phyloP scores from a whole-genome alignment of 805 yeast species.

The Wickerhamomyces xylosicus region DNA sequence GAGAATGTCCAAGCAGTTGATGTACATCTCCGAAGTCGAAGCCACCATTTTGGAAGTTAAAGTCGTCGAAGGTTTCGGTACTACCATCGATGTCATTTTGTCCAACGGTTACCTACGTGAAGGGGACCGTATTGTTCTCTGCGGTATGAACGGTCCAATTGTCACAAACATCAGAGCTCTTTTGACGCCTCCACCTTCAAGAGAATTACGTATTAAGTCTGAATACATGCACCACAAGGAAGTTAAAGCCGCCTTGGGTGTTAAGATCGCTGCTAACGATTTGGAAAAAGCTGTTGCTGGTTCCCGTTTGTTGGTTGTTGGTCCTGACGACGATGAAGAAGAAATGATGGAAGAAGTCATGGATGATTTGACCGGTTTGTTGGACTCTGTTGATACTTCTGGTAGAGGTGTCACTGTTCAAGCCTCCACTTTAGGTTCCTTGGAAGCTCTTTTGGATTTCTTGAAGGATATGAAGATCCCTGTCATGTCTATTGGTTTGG shows the following conservation, averaged over 20 bases:
- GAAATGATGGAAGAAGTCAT: slow-evolving; percentile 96
- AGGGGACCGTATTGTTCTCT: slow-evolving; percentile 90
- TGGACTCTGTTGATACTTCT: slow-evolving; percentile 88
- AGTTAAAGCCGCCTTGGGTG: slow-evolving; percentile 98
- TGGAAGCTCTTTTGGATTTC: slow-evolving; percentile 95
- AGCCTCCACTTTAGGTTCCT: slow-evolving; percentile 95
- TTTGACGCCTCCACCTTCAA: slow-evolving; percentile 93
- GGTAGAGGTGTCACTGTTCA: slow-evolving; percentile 98
- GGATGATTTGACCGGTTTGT: slow-evolving; percentile 93
- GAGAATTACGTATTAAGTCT: slow-evolving; percentile 94
- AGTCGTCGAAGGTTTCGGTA: slow-evolving; percentile 97
- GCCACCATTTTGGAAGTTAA: slow-evolving; percentile 97
- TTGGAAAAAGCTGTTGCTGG: slow-evolving; percentile 99
- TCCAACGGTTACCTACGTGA: slow-evolving; percentile 94
- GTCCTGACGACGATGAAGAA: slow-evolving; percentile 96
- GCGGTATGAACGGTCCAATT: slow-evolving; percentile 98
- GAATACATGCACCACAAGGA: slow-evolving; percentile 94
- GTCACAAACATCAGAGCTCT: slow-evolving; percentile 94
- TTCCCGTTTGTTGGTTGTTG: slow-evolving; percentile 88
- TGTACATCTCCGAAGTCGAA: slow-evolving; percentile 88
- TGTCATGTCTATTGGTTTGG: slow-evolving; percentile 95
- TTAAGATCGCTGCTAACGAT: slow-evolving; percentile 95
- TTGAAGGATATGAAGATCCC: slow-evolving; percentile 98
- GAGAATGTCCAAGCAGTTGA: slow-evolving; percentile 97
- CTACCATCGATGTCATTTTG: slow-evolving; percentile 93